Evolutionary conservation across 345 rosid genomes (phyloP), one percentile per base, ranked within the genome.

Genomic region (Sonneratia caseolaris): DNA sequence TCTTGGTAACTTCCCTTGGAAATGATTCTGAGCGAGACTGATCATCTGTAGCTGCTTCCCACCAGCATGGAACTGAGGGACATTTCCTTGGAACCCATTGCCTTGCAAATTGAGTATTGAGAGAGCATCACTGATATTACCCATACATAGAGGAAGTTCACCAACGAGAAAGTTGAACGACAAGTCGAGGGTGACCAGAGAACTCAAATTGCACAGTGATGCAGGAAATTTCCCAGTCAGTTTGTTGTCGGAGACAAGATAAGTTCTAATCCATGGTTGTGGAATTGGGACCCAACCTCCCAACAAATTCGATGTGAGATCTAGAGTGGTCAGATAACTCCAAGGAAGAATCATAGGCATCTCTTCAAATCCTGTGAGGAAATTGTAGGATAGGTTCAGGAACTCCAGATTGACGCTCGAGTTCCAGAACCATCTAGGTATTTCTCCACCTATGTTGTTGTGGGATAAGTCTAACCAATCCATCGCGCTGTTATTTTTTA

Each of bases 391-490:
- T 10, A 74, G 76, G 67, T 74, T 74, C 12, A 68, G 1, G 37
- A 0, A 42, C 35, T 35, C 1, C 13, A 74, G 42, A 8, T 7
- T 2, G 27, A 14, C 48, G 19, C 69, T 37, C 10, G 7, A 4
- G 14, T 68, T 40, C 45, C 35, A 67, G 11, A 13, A 2, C 64
- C 73, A 74, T 8, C 4, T 5, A n/a, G 72, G 77, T 10, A 69
- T 66, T 61, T 57, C 68, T 21, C 72, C 77, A 3, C 15, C 0
- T 6, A 74, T 36, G 21, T 69, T 68, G 68, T 74, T 74, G 72
- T 43, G 1, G 18, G 19, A 68, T 6, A 37, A 22, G 40, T 69
- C 72, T 16, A 74, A 35, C 45, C 27, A 69, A 7, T 12, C 9
- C 24, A 69, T 4, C 0, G 1, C 1, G 11, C 36, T 53, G 12